Evolutionary conservation across 2,329 filamentous ascomycete species (phyloP), one percentile per base, ranked within the genome.

Genomic region (Lachnellula willkommii): DNA sequence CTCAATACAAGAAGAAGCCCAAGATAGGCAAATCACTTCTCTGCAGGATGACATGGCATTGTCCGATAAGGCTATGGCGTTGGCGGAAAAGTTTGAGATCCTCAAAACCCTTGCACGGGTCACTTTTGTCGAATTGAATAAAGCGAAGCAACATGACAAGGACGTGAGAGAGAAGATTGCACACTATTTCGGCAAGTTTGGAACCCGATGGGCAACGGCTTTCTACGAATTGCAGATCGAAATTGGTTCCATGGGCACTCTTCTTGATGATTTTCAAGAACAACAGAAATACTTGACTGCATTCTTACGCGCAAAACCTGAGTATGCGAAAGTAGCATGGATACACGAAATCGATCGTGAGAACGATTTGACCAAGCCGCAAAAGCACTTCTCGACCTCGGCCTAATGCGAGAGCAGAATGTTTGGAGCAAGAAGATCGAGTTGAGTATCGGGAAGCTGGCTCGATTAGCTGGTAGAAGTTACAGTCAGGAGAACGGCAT

Each of bases 341-440:
- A 95, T 99, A 74, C 95, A 99, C 69, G 92, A 97, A 68, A 80
- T 97, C 7, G 79, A 85, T 58, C 80, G 82, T 24, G 89, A 94
- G 68, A 79, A 84, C 56, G 84, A 96, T 65, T 90, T 60, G 77
- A 82, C 12, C 80, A 83, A 54, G 92, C 93, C 11, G 85, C 87
- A 5, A 75, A 83, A 43, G 87, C 85, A 0, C 78, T 99, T 47
- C 76, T 88, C 45, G 76, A 82, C 7, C 78, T 92, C 20, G 91
- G 89, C 0, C 75, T 86, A 20, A 78, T 79, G 50, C 82, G 84
- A 53, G 92, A 96, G 70, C 81, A 83, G 52, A 87, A 92, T 64
- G 74, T 94, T 4, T 97, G 93, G 93, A 90, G 84, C 73, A 95
- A 95, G 75, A 94, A 95, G 71, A 89, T 96, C 36, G 88, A 97